Evolutionary conservation across 2,329 filamentous ascomycete species (phyloP).

Genomic region (Exophiala oligosperma): DNA sequence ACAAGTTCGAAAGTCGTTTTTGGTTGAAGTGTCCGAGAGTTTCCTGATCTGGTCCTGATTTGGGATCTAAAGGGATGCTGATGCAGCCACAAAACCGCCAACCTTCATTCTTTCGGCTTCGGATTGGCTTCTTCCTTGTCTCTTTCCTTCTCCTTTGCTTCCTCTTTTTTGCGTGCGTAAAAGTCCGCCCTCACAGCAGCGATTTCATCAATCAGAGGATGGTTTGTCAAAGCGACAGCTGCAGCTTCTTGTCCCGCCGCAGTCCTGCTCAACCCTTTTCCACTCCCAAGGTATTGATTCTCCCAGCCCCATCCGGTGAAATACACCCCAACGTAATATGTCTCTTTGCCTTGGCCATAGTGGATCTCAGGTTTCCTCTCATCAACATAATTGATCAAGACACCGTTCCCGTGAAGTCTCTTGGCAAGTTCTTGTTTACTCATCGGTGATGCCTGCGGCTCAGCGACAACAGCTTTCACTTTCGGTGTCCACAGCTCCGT

Average conservation of each 20-base stretch:
- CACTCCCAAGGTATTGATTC: slow-evolving; percentile 46
- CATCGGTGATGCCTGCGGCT: slow-evolving; percentile 33
- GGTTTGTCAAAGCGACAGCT: slow-evolving; percentile 40
- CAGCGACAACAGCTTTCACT: slow-evolving; percentile 44
- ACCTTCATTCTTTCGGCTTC: background rate
- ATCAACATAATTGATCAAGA: slow-evolving; percentile 61
- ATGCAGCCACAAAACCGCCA: too few species aligned
- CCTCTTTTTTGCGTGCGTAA: slow-evolving; percentile 23
- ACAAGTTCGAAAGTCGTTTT: too few species aligned
- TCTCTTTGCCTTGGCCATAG: slow-evolving; percentile 39
- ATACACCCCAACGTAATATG: slow-evolving; percentile 48
- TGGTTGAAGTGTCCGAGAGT: too few species aligned
- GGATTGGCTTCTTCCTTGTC: background rate
- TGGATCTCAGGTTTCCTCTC: slow-evolving; percentile 38
- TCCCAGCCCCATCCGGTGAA: slow-evolving; percentile 50
- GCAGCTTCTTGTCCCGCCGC: slow-evolving; percentile 49
- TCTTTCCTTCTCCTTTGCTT: slow-evolving; percentile 3
- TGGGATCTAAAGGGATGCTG: too few species aligned
- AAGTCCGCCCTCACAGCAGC: slow-evolving; percentile 34
- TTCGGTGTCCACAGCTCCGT: slow-evolving; percentile 70
- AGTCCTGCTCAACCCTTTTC: slow-evolving; percentile 44
- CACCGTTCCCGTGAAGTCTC: slow-evolving; percentile 56
- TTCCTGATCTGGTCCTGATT: too few species aligned
- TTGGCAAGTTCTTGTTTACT: slow-evolving; percentile 57
- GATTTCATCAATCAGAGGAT: slow-evolving; percentile 41